Conservation (phyloP, 345 rosid genomes). For the Arabidopsis arenosa region DNA sequence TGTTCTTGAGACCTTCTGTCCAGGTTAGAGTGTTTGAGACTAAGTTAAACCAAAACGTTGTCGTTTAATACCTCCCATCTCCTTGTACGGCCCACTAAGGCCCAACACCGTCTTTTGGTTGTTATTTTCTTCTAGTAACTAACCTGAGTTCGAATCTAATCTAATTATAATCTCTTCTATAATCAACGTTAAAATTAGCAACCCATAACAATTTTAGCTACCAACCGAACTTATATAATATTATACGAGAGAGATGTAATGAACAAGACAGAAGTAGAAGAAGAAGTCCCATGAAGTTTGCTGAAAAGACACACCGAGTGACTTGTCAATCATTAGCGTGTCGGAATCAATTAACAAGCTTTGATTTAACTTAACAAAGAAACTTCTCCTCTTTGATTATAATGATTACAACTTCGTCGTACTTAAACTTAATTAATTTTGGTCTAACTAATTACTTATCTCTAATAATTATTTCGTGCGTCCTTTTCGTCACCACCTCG, state of each 20-base stretch:
- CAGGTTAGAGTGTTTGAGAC: neutral
- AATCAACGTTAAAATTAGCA: neutral
- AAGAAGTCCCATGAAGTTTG: constrained; percentile 45
- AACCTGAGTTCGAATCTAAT: neutral
- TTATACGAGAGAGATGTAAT: constrained; percentile 7
- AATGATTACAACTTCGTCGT: constrained; percentile 35
- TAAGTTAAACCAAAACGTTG: neutral
- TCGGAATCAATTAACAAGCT: constrained; percentile 42
- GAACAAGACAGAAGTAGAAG: constrained; percentile 34
- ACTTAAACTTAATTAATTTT: constrained; percentile 3
- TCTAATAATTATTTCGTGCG: neutral
- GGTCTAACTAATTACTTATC: constrained; percentile 8
- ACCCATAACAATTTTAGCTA: neutral
- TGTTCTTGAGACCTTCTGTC: neutral
- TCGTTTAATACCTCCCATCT: constrained; percentile 6
- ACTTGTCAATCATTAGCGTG: constrained; percentile 42
- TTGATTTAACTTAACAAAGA: constrained; percentile 37
- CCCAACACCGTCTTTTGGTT: neutral
- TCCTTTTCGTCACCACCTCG: constrained; percentile 32
- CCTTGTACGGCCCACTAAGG: constrained; percentile 13
- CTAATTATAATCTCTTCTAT: neutral
- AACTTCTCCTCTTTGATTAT: constrained; percentile 32
- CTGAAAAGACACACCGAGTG: constrained; percentile 45
- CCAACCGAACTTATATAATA: constrained; percentile 6
- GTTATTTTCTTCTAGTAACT: neutral